phyloP scores from a whole-genome alignment of 164 flowering plant species.

The Aristolochia californica region DNA sequence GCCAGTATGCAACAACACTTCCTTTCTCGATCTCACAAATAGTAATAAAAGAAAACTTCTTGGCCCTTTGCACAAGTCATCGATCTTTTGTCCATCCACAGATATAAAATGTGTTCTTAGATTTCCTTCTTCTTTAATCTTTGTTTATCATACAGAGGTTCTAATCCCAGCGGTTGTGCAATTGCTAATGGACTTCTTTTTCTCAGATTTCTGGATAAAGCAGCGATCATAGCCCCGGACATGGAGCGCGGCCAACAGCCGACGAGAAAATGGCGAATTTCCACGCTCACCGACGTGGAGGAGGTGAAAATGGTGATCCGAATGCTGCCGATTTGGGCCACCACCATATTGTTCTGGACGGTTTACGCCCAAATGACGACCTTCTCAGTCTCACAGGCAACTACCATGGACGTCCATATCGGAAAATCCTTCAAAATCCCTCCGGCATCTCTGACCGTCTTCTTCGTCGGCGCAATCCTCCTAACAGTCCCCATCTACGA shows the following conservation, averaged over 20 bases:
- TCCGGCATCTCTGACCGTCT: conserved; percentile 61
- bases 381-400: conserved; percentile 77
- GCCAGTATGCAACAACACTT: too few relatives aligned
- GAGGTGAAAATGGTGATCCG: conserved; percentile 31
- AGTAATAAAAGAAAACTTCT: too few relatives aligned
- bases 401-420: conserved; percentile 69
- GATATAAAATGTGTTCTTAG: too few relatives aligned
- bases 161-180: too few relatives aligned
- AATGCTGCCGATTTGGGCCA: conserved; percentile 77
- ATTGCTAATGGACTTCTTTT: too few relatives aligned
- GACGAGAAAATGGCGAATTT: conserved; percentile 26
- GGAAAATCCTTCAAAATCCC: conserved; percentile 62
- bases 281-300: conserved; percentile 37
- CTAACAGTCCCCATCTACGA: conserved; percentile 70
- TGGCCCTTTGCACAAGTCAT: too few relatives aligned
- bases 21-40: too few relatives aligned
- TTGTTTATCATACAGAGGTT: too few relatives aligned
- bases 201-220: conserved; percentile 64
- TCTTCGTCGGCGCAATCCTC: conserved; percentile 71
- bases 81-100: too few relatives aligned
- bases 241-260: too few relatives aligned
- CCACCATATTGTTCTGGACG: conserved; percentile 84
- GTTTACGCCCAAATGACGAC: conserved; percentile 83
- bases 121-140: too few relatives aligned
- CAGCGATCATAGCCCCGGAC: conserved; percentile 29